Evolutionary conservation across 495 filamentous ascomycete species (phyloP), one percentile per base, ranked within the genome.

Genomic region (Bombardia bombarda): DNA sequence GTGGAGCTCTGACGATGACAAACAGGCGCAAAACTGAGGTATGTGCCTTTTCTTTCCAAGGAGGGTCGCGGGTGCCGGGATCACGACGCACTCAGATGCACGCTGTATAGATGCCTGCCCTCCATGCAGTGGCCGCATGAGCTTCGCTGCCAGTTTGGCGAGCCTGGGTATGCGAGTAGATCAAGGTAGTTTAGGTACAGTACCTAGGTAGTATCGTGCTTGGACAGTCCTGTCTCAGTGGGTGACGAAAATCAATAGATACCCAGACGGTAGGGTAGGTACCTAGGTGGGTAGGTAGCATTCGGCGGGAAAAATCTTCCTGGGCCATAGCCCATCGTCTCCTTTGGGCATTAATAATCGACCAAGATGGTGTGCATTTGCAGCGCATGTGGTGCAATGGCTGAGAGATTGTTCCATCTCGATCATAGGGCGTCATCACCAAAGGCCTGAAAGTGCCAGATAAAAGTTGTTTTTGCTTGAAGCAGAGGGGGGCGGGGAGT

Each of bases 41-140:
- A 34, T 2, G 12, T 14, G 32, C 26, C 6, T 8, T 28, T 13
- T 28, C 24, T 46, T 49, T 55, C 52, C 42, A 34, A 56, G 38
- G 49, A 46, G 37, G 42, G 42, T 32, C 43, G 47, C 40, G 48
- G 28, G 44, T 40, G 52, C 43, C 32, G 47, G 51, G 47, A 35
- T 44, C 7, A 16, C 50, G 38, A n/a, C n/a, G n/a, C n/a, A n/a
- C n/a, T n/a, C n/a, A 38, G 42, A 49, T 44, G 51, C 38, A 33
- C 38, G 45, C 41, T 49, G 41, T 36, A 32, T 38, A 24, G 39
- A 43, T 43, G 44, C 44, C 41, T 44, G 52, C 30, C 45, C 49
- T 42, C 52, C 52, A 53, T 53, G 54, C 54, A 54, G 47, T 45
- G 23, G 38, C n/a, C 24, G 26, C 38, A 40, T 40, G 38, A 20